These are phyloP conservation scores for Alternaria metachromatica DNA, from an alignment of 2,329 filamentous ascomycete species.

Conservation along the genomic window DNA sequence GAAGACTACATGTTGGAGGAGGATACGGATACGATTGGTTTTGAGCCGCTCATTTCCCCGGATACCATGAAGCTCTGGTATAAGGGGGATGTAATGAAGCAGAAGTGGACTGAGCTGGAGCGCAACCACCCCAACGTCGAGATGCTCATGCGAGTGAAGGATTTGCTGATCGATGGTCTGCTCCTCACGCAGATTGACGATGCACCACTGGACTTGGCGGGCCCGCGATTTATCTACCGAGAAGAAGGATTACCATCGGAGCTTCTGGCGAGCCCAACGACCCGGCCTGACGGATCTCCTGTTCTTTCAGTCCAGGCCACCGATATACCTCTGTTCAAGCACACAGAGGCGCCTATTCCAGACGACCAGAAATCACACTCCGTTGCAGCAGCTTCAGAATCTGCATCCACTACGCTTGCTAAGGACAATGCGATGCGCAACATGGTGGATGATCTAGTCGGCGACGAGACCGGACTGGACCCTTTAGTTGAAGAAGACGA, in stretches of 20 bases:
- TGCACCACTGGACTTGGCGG: conserved; percentile 58
- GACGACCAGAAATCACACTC: conserved; percentile 47
- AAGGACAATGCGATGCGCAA: conserved; percentile 60
- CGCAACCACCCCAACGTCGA: conserved; percentile 66
- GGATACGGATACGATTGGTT: conserved; percentile 70
- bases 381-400: conserved; percentile 52
- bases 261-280: conserved; percentile 54
- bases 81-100: conserved; percentile 56
- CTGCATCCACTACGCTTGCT: conserved; percentile 53
- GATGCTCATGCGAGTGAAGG: conserved; percentile 70
- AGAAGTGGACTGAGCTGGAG: conserved; percentile 61
- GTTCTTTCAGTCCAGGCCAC: conserved; percentile 47
- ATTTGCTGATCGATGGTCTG: conserved; percentile 68
- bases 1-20: conserved; percentile 71
- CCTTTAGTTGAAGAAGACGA: conserved; percentile 52
- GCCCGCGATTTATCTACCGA: conserved; percentile 60
- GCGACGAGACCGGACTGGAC: conserved; percentile 50
- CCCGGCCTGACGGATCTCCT: conserved; percentile 50
- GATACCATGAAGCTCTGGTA: conserved; percentile 61
- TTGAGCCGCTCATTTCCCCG: conserved; percentile 64
- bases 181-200: conserved; percentile 60
- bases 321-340: conserved; percentile 45
- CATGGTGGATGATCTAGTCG: conserved; percentile 66
- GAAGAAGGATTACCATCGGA: conserved; percentile 61
- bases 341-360: conserved; percentile 27